Evolutionary conservation across 2,329 filamentous ascomycete genomes (phyloP).

Genomic region (Tolypocladium paradoxum): DNA sequence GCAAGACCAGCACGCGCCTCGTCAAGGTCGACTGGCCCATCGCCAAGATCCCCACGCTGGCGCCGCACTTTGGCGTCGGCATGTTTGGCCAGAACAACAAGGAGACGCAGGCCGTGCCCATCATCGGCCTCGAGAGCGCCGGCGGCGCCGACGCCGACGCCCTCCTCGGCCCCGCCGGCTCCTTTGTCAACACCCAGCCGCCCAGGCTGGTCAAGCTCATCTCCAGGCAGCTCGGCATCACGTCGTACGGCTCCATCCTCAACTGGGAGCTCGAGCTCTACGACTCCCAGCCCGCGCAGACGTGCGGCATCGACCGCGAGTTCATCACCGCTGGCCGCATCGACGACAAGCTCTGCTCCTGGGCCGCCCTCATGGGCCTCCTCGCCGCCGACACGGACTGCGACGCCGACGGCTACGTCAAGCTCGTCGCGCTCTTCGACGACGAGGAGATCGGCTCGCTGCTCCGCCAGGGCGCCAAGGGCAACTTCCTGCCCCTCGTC

Average conservation of each 20-base stretch:
- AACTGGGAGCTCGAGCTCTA: slow-evolving; percentile 98
- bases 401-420: slow-evolving; percentile 58
- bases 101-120: slow-evolving; percentile 90
- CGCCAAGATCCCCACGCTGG: slow-evolving; percentile 81
- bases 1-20: slow-evolving; percentile 69
- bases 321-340: slow-evolving; percentile 93
- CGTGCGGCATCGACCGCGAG: slow-evolving; percentile 79
- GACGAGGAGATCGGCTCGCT: slow-evolving; percentile 93
- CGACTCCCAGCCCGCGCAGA: slow-evolving; percentile 74
- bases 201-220: slow-evolving; percentile 77
- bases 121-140: slow-evolving; percentile 77
- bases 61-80: slow-evolving; percentile 81
- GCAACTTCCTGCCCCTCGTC: slow-evolving; percentile 75
- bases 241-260: slow-evolving; percentile 61
- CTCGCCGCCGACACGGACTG: slow-evolving; percentile 49
- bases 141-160: slow-evolving; percentile 30
- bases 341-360: slow-evolving; percentile 96
- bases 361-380: slow-evolving; percentile 77
- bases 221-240: slow-evolving; percentile 62
- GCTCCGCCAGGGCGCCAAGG: slow-evolving; percentile 77
- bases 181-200: slow-evolving; percentile 77
- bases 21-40: slow-evolving; percentile 94
- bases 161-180: slow-evolving; percentile 49
- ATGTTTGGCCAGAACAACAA: slow-evolving; percentile 60
- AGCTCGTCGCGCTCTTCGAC: slow-evolving; percentile 89